Percentiles rank a stretch among this genome's conserved stretches.
These are phyloP conservation scores for Monosporozyma siamensis DNA, from an alignment of 805 yeast species.

Conservation along the genomic window DNA sequence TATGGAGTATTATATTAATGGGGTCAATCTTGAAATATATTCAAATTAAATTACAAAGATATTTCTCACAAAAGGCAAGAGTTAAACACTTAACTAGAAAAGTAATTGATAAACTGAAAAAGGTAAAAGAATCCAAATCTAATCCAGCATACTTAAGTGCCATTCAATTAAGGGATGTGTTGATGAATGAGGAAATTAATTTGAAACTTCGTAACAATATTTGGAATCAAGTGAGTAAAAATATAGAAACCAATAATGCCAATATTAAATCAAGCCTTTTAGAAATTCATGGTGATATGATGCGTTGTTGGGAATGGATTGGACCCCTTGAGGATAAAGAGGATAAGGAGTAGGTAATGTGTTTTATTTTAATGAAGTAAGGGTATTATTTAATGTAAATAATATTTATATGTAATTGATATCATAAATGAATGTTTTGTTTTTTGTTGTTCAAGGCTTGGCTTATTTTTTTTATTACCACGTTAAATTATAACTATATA, in stretches of 20 bases:
- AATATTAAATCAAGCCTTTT: slow-evolving; percentile 52
- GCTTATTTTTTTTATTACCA: no score
- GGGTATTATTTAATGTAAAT: no score
- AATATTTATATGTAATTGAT: no score
- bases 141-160: slow-evolving; percentile 48
- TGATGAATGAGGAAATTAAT: slow-evolving; percentile 32
- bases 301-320: slow-evolving; percentile 84
- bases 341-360: not conserved
- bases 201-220: slow-evolving; percentile 33
- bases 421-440: no score
- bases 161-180: slow-evolving; percentile 62
- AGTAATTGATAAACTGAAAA: slow-evolving; percentile 42
- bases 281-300: slow-evolving; percentile 80
- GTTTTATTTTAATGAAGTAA: not conserved
- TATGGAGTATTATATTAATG: slow-evolving; percentile 8
- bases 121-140: slow-evolving; percentile 21
- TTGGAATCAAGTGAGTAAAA: slow-evolving; percentile 50
- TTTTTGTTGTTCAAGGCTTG: no score
- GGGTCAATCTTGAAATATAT: slow-evolving; percentile 18
- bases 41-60: slow-evolving; percentile 31
- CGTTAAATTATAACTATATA: no score
- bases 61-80: slow-evolving; percentile 33
- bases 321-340: slow-evolving; percentile 26
- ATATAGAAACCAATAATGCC: slow-evolving; percentile 51
- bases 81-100: slow-evolving; percentile 39